These are phyloP conservation scores for Camellia sinensis DNA, from an alignment of 148 eudicot species.

Conservation along the genomic window DNA sequence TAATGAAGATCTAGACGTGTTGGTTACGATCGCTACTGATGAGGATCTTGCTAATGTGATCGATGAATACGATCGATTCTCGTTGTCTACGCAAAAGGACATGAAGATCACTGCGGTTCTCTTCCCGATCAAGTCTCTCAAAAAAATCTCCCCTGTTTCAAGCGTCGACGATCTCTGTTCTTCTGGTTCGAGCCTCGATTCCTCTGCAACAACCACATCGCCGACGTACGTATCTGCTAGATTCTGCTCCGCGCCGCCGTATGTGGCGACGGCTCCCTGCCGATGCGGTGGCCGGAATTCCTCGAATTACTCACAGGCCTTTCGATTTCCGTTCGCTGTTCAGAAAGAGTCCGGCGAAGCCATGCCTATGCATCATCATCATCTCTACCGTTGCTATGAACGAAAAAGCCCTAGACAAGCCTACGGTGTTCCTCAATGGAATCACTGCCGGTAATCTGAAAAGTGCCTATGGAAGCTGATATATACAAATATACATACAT, in stretches of 20 bases:
- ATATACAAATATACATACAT: neutral
- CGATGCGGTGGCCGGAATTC: conserved; percentile 1
- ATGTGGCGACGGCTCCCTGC: neutral
- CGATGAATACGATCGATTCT: conserved; percentile 63
- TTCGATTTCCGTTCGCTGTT: conserved; percentile 15
- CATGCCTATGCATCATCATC: neutral
- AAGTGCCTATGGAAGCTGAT: neutral
- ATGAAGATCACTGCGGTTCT: conserved; percentile 73
- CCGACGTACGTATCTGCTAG: conserved; percentile 11
- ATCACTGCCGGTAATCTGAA: conserved; percentile 6
- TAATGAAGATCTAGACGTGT: conserved; percentile 66
- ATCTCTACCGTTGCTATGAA: neutral
- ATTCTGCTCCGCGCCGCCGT: neutral
- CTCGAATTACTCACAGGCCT: neutral
- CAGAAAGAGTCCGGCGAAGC: neutral
- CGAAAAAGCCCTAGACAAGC: neutral
- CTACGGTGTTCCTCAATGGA: neutral
- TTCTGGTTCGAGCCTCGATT: conserved; percentile 14
- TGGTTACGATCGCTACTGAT: conserved; percentile 62
- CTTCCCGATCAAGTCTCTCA: conserved; percentile 30
- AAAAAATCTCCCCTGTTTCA: conserved; percentile 27
- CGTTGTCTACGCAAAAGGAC: conserved; percentile 30
- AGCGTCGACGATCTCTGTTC: conserved; percentile 18
- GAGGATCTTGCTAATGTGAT: conserved; percentile 61
- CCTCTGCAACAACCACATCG: conserved; percentile 22